Evolutionary conservation across 1,284 basidiomycete genomes (phyloP), one percentile per base, ranked within the genome.

Genomic region (Leccinum subrobustum): DNA sequence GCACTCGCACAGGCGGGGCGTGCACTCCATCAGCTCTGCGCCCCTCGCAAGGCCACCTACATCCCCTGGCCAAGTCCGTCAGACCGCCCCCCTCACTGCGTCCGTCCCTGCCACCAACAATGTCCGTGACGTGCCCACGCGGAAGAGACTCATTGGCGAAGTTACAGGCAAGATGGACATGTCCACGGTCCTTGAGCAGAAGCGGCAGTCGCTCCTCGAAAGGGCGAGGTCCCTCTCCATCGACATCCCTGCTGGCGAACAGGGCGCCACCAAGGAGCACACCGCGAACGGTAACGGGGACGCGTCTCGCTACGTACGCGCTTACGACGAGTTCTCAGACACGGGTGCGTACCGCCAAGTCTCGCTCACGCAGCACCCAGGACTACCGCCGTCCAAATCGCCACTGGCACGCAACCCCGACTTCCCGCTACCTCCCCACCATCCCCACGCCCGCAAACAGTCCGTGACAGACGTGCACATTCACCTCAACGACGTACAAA

Each of bases 401-500:
- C 78, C 83, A 14, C 71, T 86, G 25, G 73, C 81, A 16, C 81
- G 85, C 23, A 80, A 82, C 5, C 78, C 83, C 51, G 69, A 81
- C 12, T 78, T 87, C 27, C 76, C 80, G 11, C 74, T 88, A 0
- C 79, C 84, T 1, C 76, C 83, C 2, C 80, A 84, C 44, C 91
- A 92, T 67, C 90, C 91, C 0, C 90, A 92, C 65, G 90, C 88
- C 0, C 84, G 91, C 44, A 92, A 92, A 71, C 78, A 84, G 27
- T 92, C 88, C 16, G 73, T 90, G 3, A 60, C 85, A 14, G 87
- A 89, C 64, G 83, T 81, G 2, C 80, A 83, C 52, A 68, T 81
- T 5, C 77, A 81, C 42, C 64, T 81, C 12, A 75, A 66, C 33
- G 73, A 74, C 52, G 60, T 73, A 12, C 64, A 67, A 27, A 70